Percentiles rank a stretch among this genome's conserved stretches.
Evolutionary conservation across 495 filamentous ascomycete genomes (phyloP).

Genomic region (Copromyces sp.): DNA sequence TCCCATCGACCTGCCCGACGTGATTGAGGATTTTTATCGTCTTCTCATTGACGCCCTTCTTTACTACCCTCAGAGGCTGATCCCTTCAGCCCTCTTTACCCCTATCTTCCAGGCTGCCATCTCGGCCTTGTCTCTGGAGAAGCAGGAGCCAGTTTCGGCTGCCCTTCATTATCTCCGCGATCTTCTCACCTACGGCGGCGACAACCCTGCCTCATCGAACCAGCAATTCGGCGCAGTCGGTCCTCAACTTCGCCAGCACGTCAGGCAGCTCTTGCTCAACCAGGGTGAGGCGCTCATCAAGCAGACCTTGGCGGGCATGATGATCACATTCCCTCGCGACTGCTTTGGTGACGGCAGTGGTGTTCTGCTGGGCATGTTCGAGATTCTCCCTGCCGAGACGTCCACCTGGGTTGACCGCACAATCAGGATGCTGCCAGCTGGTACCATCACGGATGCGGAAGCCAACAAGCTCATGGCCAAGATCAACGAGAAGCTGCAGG

Average conservation of each 20-base stretch:
- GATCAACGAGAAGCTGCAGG: conserved; percentile 56
- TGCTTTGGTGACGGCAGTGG: conserved; percentile 91
- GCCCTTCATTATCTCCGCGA: conserved; percentile 91
- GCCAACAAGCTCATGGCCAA: conserved; percentile 54
- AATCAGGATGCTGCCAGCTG: conserved; percentile 69
- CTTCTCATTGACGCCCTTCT: conserved; percentile 81
- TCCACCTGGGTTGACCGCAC: conserved; percentile 72
- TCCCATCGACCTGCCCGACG: conserved; percentile 83
- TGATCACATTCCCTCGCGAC: conserved; percentile 93
- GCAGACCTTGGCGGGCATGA: conserved; percentile 88
- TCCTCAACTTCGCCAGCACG: conserved; percentile 55
- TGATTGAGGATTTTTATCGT: conserved; percentile 98
- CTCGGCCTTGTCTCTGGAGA: conserved; percentile 74
- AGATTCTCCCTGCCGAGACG: conserved; percentile 70
- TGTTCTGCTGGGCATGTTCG: conserved; percentile 80
- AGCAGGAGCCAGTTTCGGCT: conserved; percentile 80
- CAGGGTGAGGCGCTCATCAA: conserved; percentile 75
- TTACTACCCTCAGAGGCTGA: conserved; percentile 76
- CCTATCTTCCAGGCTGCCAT: conserved; percentile 81
- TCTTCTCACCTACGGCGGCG: conserved; percentile 76
- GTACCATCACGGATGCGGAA: conserved; percentile 56
- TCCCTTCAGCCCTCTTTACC: conserved; percentile 64
- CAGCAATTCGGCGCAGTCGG: conserved; percentile 39
- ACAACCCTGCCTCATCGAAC: conserved; percentile 64
- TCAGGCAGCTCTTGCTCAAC: conserved; percentile 57